Evolutionary conservation across 257 asterid species (phyloP).

Genomic region (Ophiorrhiza pumila): DNA sequence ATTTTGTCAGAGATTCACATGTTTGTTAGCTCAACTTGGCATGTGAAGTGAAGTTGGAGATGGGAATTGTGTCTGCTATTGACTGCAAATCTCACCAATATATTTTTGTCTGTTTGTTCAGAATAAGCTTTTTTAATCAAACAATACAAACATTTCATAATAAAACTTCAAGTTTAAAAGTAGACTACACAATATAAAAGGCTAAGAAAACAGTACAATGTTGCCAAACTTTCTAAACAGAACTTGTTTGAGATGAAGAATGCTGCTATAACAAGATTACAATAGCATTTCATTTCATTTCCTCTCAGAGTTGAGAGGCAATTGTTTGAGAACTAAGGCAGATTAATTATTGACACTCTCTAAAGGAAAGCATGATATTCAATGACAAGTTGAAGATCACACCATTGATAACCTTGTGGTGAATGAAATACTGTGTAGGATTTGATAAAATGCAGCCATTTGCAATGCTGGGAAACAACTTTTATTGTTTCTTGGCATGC

Average conservation of each 20-base stretch:
- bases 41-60: no score
- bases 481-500: constrained; percentile 58
- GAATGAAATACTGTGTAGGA: background rate
- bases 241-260: background rate
- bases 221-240: background rate
- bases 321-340: constrained; percentile 2
- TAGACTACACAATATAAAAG: no score
- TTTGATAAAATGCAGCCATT: no score
- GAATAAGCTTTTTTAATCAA: no score
- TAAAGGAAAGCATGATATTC: constrained; percentile 13
- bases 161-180: background rate
- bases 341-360: background rate
- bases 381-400: constrained; percentile 25
- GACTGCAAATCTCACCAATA: no score
- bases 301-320: constrained; percentile 11
- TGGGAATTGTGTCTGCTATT: no score
- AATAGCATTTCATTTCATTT: background rate
- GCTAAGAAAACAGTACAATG: background rate
- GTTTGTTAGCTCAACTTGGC: no score
- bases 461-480: constrained; percentile 17
- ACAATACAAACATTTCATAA: background rate
- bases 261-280: background rate
- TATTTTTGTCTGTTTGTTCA: no score
- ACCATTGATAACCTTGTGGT: background rate
- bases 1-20: no score